Evolutionary conservation across 208 protist species (phyloP), one percentile per base, ranked within the genome.

Genomic region (Phytomonas sp.): DNA sequence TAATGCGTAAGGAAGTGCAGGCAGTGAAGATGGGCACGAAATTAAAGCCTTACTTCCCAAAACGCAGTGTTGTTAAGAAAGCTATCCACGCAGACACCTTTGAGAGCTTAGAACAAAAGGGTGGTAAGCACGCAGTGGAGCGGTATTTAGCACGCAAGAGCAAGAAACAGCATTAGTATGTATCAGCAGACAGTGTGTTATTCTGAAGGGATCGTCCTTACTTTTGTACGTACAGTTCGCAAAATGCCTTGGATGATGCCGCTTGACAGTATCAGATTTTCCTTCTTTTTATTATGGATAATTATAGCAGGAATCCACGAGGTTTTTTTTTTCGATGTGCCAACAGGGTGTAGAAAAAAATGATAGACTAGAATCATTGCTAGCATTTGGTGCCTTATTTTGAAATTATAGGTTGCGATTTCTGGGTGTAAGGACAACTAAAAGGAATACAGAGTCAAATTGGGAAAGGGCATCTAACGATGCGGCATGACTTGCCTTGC

Each of bases 121-220:
- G 91, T 31, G 91, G 91, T 52, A 89, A 91, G 67, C 76, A 52
- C 16, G 91, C 91, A 4, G 88, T 93, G n/a, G 86, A 95, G 59
- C 83, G 82, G 33, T 95, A 95, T 70, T 29, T 93, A 8, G 76
- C 78, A 14, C 80, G 82, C 49, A 90, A 89, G 67, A 71, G 72
- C 7, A 83, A 76, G 63, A 42, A 72, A 2, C 67, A 72, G 26
- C 40, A n/a, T 4, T 56, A 60, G 69, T 29, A 40, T 23, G 64
- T 36, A 61, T 19, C 14, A 29, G 34, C 36, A 16, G 3, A 45
- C 42, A 31, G 56, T 34, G 16, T 60, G 3, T 10, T 61, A 2
- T 26, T 60, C 29, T 42, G 49, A 56, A 32, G 14, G 31, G 63
- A 19, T 5, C 0, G 29, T 68, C 26, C 34, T 68, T 31, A 10